These are phyloP conservation scores for Suillus cothurnatus DNA, from an alignment of 768 basidiomycete species.

Conservation along the genomic window DNA sequence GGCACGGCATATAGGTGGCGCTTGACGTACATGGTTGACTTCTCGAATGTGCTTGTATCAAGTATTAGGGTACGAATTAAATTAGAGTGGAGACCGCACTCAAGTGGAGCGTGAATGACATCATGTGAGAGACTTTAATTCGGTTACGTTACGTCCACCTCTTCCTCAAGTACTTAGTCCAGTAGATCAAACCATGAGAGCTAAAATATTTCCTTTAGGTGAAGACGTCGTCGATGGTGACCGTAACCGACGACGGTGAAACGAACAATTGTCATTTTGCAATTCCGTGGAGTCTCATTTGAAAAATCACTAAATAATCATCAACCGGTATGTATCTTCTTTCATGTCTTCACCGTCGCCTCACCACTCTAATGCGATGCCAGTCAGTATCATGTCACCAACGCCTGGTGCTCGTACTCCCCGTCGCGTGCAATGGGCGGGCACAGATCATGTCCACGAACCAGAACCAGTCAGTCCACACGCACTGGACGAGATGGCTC, in stretches of 20 bases:
- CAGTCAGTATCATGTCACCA: conserved; percentile 22
- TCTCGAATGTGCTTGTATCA: background rate
- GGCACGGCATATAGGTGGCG: background rate
- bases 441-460: conserved; percentile 24
- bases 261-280: background rate
- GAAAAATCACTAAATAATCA: background rate
- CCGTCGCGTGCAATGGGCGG: conserved; percentile 56
- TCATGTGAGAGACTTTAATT: background rate
- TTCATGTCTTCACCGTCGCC: background rate
- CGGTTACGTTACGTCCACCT: background rate
- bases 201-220: background rate
- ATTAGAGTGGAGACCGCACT: background rate
- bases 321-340: background rate
- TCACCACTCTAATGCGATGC: conserved; percentile 14
- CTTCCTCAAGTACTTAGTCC: background rate
- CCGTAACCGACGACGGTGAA: background rate
- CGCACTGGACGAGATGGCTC: background rate
- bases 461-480: conserved; percentile 25
- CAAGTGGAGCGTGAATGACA: background rate
- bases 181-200: background rate
- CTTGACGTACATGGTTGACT: background rate
- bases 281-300: background rate
- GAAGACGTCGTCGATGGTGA: background rate
- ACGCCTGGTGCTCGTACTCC: conserved; percentile 44
- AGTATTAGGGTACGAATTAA: background rate